Evolutionary conservation across 2,329 filamentous ascomycete species (phyloP), one percentile per base, ranked within the genome.

Genomic region (Stemphylium beticola): DNA sequence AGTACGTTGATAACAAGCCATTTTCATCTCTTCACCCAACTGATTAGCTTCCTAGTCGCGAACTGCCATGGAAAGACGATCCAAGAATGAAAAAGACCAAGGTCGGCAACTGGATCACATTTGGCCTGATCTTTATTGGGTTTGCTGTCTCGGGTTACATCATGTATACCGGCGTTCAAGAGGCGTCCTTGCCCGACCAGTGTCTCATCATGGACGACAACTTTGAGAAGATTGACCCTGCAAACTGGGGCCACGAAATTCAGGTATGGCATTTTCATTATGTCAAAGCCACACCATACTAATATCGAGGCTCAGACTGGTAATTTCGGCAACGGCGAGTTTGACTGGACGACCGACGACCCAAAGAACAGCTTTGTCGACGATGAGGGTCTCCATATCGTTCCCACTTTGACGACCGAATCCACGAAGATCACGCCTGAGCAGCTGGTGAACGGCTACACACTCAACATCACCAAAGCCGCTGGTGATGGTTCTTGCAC

Each of bases 281-380:
- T 2, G 7, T 39, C n/a, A 32, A 4, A 11, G 7, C 31, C 14
- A 14, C 12, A 12, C 1, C 14, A 20, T 32, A 14, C 41, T 57
- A 18, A 62, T 20, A 10, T 1, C 1, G 2, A 7, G 2, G 15
- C 22, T 7, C 29, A 65, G 53, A 64, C 90, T 29, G 88, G 88
- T 34, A 89, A 88, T 5, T 92, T 86, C 68, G 89, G 89, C 85
- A 91, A 80, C 69, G 87, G 78, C 22, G 62, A 63, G 32, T 95
- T 95, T 72, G 87, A 92, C 65, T 79, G 87, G 77, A 92, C 91
- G 0, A 95, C 91, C 3, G 53, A 58, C 20, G 83, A 79, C n/a
- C 83, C 89, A 37, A 85, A 90, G 68, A 95, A 95, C 66, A 85
- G 90, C 53, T 93, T 85, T 68, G 76, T 93, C 20, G 74, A 90